Percentiles rank a stretch among this genome's conserved stretches.
Evolutionary conservation across 306 rosid genomes (phyloP).

Genomic region (Acacia acuminata): DNA sequence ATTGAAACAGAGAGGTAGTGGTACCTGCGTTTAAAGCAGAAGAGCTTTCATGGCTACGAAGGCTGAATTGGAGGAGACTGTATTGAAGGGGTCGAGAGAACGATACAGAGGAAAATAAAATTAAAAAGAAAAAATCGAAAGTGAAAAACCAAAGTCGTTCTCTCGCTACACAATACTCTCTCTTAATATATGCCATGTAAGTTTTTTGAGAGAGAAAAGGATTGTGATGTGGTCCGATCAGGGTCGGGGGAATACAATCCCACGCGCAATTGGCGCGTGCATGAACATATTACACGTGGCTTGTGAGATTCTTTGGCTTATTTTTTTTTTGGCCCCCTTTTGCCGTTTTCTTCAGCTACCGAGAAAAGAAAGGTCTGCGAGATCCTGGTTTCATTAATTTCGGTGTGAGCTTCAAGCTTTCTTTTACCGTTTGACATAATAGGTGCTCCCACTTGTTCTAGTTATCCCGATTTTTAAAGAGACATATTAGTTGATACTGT

Average conservation of each 20-base stretch:
- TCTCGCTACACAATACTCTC: slow-evolving; percentile 17
- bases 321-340: too few relatives aligned
- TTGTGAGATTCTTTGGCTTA: slow-evolving; percentile 38
- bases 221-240: slow-evolving; percentile 39
- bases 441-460: neutral
- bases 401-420: neutral
- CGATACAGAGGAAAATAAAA: slow-evolving; percentile 4
- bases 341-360: neutral
- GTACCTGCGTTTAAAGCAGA: slow-evolving; percentile 57
- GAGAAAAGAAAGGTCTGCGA: neutral
- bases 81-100: slow-evolving; percentile 24
- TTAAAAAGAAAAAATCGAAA: slow-evolving; percentile 8
- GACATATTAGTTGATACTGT: too few relatives aligned
- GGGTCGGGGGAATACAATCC: neutral
- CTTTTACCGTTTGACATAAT: neutral
- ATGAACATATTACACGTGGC: slow-evolving; percentile 37
- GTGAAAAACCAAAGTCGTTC: slow-evolving; percentile 51
- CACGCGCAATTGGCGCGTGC: slow-evolving; percentile 50
- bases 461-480: too few relatives aligned
- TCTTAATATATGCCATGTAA: slow-evolving; percentile 1
- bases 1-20: slow-evolving; percentile 23
- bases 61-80: slow-evolving; percentile 51
- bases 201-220: slow-evolving; percentile 31
- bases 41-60: slow-evolving; percentile 63
- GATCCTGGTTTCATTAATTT: slow-evolving; percentile 33